A percentile compares a stretch with the other conserved stretches of the same genome.
Evolutionary conservation across 2,329 filamentous ascomycete species (phyloP).

Genomic region (Penicillium sp.): DNA sequence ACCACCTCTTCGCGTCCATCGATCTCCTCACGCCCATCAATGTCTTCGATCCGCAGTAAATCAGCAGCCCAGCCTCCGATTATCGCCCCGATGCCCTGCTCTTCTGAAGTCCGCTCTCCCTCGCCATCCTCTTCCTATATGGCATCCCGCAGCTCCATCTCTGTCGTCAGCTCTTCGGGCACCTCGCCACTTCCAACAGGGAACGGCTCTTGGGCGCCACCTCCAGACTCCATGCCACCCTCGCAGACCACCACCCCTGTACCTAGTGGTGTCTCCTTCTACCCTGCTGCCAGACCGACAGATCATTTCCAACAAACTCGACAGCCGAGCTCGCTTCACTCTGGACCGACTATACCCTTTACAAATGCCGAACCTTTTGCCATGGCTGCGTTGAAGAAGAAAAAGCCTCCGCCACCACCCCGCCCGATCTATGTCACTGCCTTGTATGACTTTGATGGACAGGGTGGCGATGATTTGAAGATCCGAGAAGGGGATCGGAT

Average conservation of each 20-base stretch:
- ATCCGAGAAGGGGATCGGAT: constrained; percentile 81
- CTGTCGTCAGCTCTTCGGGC: constrained; percentile 18
- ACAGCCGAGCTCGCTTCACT: constrained; percentile 15
- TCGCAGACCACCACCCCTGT: constrained; percentile 1
- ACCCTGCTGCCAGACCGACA: constrained; percentile 39
- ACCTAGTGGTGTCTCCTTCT: constrained; percentile 20
- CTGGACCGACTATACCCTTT: constrained; percentile 39
- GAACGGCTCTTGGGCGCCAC: constrained; percentile 19
- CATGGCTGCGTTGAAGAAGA: constrained; percentile 65
- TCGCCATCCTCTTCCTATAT: constrained; percentile 32
- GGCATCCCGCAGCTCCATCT: constrained; percentile 27
- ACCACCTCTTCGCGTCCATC: constrained; percentile 40
- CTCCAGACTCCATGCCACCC: constrained; percentile 11
- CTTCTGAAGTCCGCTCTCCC: constrained; percentile 19
- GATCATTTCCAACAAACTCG: constrained; percentile 33
- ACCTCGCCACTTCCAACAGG: constrained; percentile 19
- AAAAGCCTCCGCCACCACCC: constrained; percentile 75
- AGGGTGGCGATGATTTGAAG: constrained; percentile 70
- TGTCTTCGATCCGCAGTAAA: constrained; percentile 26
- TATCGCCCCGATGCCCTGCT: constrained; percentile 28
- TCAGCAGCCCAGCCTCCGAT: constrained; percentile 32
- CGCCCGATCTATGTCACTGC: constrained; percentile 67
- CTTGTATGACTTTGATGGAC: constrained; percentile 74
- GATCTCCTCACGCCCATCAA: constrained; percentile 32
- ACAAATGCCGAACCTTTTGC: constrained; percentile 43